A percentile compares a stretch with the other conserved stretches of the same genome.
These are phyloP conservation scores for Boletus semigastroideus DNA, from an alignment of 1,284 basidiomycete species.

Conservation along the genomic window DNA sequence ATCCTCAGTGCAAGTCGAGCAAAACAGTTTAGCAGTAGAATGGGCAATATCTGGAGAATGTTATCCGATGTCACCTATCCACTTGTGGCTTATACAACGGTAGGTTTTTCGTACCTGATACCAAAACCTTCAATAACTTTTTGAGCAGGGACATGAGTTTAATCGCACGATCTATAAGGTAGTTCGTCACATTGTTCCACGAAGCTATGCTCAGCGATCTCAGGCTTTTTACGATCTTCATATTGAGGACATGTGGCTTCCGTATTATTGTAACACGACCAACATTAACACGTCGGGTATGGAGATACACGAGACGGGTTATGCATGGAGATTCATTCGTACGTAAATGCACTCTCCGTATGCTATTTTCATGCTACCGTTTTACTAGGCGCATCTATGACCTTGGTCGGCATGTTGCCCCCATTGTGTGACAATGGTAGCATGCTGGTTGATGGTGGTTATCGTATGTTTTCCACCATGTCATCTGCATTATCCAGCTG, in stretches of 20 bases:
- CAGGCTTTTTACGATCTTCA: conserved; percentile 90
- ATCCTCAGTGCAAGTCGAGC: conserved; percentile 83
- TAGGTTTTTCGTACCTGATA: conserved; percentile 39
- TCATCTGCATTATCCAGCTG: not conserved
- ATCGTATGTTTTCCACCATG: conserved; percentile 54
- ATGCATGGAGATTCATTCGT: conserved; percentile 90
- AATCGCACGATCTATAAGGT: conserved; percentile 84
- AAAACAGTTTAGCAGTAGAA: conserved; percentile 89
- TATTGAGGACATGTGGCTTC: conserved; percentile 99
- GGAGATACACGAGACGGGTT: conserved; percentile 97
- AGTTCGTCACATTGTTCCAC: conserved; percentile 3
- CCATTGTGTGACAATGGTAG: conserved; percentile 94
- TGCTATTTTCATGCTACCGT: not conserved
- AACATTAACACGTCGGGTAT: conserved; percentile 96
- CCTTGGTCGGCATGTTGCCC: conserved; percentile 91
- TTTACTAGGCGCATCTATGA: conserved; percentile 88
- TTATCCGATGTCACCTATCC: conserved; percentile 97
- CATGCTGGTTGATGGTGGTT: conserved; percentile 93
- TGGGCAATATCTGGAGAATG: conserved; percentile 95
- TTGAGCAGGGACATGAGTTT: conserved; percentile 82
- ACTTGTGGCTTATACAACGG: conserved; percentile 96
- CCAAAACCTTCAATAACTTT: conserved; percentile 13
- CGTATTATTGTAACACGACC: conserved; percentile 98
- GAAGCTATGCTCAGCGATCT: conserved; percentile 7
- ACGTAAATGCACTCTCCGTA: conserved; percentile 26